Percentiles rank a stretch among this genome's conserved stretches.
Evolutionary conservation across 768 basidiomycete species (phyloP).

Genomic region (Calocybe gangraenosa): DNA sequence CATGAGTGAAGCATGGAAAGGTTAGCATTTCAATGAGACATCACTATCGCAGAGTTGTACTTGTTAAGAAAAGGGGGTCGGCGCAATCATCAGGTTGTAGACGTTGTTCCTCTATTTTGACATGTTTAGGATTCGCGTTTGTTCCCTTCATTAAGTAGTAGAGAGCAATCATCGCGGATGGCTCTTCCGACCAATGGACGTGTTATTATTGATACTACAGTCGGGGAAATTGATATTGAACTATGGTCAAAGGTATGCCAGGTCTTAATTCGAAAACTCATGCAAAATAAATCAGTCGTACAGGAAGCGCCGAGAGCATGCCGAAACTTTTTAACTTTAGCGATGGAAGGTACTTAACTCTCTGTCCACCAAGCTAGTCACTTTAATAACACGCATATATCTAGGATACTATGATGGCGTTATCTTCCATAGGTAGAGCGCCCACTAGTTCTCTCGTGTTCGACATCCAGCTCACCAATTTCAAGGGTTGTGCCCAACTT

Average conservation of each 20-base stretch:
- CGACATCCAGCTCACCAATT: neutral
- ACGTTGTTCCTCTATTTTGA: no score
- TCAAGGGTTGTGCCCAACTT: constrained; percentile 80
- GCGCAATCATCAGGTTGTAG: no score
- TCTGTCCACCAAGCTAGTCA: neutral
- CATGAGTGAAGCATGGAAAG: no score
- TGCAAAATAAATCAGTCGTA: neutral
- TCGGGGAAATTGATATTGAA: constrained; percentile 85
- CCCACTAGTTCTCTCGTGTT: neutral
- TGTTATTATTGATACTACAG: constrained; percentile 85
- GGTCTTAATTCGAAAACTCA: neutral
- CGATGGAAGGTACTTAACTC: constrained; percentile 77
- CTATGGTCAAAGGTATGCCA: constrained; percentile 82
- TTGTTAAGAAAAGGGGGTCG: no score
- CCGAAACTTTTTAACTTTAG: constrained; percentile 83
- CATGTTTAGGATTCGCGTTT: no score
- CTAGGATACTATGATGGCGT: constrained; percentile 95
- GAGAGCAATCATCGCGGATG: constrained; percentile 36
- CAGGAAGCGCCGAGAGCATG: constrained; percentile 95
- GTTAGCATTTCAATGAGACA: no score
- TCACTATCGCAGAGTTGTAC: no score
- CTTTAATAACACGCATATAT: neutral
- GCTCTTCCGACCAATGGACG: constrained; percentile 83
- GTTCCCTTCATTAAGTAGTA: no score
- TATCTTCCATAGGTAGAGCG: constrained; percentile 79